Evolutionary conservation across 148 eudicot genomes (phyloP).

Genomic region (Rhododendron vialii): DNA sequence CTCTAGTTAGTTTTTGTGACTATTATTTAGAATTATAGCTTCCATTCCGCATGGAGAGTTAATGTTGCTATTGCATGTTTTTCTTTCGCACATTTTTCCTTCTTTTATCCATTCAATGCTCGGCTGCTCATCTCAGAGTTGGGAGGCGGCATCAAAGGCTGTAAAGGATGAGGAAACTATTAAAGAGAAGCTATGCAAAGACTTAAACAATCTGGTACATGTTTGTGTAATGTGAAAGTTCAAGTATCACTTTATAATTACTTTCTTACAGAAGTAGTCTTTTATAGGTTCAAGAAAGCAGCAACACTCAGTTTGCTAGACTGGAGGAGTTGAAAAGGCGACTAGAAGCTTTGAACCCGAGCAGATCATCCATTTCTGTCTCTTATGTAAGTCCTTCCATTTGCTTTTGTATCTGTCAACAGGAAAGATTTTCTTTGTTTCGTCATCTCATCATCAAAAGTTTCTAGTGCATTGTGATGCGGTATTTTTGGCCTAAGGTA

Average conservation of each 20-base stretch:
- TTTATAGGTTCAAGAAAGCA: conserved; percentile 79
- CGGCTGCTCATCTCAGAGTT: background rate
- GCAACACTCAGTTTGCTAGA: conserved; percentile 59
- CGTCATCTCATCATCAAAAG: background rate
- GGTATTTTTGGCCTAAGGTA: background rate
- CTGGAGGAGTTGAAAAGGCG: conserved; percentile 85
- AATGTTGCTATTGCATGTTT: background rate
- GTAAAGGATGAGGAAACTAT: background rate
- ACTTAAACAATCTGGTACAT: background rate
- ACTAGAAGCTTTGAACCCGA: conserved; percentile 84
- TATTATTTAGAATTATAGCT: background rate
- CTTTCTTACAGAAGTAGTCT: background rate
- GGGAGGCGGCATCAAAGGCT: background rate
- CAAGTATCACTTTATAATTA: background rate
- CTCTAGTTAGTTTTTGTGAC: background rate
- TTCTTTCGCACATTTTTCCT: background rate
- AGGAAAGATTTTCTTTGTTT: background rate
- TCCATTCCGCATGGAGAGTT: background rate
- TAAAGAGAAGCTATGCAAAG: background rate
- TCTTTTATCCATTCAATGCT: background rate
- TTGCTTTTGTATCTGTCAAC: background rate
- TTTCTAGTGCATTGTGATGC: background rate
- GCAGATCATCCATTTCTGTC: conserved; percentile 44
- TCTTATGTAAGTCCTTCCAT: conserved; percentile 33
- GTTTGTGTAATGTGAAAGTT: background rate